phyloP scores from a whole-genome alignment of 192 early-diverging fungal genomes.

The Coemansia sp. region DNA sequence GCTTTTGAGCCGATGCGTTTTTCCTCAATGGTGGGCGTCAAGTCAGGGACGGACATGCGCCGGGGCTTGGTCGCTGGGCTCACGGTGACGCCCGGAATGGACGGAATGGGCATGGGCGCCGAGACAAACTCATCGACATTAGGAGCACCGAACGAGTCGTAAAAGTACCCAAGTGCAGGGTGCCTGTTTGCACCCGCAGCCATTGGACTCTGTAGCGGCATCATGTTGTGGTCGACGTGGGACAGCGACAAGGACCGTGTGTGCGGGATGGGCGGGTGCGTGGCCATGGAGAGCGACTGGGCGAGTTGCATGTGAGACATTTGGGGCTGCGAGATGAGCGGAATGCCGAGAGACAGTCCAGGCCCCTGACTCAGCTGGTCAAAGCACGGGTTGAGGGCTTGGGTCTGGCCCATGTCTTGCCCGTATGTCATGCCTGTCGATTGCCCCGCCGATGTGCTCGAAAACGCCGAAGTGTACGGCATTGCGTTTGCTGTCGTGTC shows the following conservation, averaged over 20 bases:
- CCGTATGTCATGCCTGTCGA: constrained; percentile 1
- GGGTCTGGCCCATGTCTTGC: constrained; percentile 6
- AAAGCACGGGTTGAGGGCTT: constrained; percentile 24
- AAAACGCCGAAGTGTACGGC: constrained; percentile 19
- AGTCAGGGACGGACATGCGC: constrained; percentile 41
- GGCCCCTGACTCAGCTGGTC: constrained; percentile 23
- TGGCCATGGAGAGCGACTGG: constrained; percentile 14
- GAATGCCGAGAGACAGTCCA: constrained; percentile 16
- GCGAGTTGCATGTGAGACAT: constrained; percentile 17
- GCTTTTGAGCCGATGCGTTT: constrained; percentile 23
- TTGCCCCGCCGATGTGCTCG: constrained; percentile 16
- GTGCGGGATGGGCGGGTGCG: constrained; percentile 12
- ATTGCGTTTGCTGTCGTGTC: constrained; percentile 20
- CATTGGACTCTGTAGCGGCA: constrained; percentile 7
- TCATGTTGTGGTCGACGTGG: constrained; percentile 15
- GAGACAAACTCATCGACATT: constrained; percentile 11
- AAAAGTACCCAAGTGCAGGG: constrained; percentile 31
- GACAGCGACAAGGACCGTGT: constrained; percentile 32
- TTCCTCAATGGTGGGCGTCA: constrained; percentile 33
- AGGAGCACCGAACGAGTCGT: constrained; percentile 16
- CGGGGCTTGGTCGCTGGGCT: constrained; percentile 50
- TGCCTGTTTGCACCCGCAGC: neutral
- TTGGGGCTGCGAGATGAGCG: constrained; percentile 20
- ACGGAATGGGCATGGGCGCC: constrained; percentile 33
- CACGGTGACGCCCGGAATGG: constrained; percentile 47